Base-by-base conservation (phyloP, 768 basidiomycete genomes). In the Kwoniella botswanensis region DNA sequence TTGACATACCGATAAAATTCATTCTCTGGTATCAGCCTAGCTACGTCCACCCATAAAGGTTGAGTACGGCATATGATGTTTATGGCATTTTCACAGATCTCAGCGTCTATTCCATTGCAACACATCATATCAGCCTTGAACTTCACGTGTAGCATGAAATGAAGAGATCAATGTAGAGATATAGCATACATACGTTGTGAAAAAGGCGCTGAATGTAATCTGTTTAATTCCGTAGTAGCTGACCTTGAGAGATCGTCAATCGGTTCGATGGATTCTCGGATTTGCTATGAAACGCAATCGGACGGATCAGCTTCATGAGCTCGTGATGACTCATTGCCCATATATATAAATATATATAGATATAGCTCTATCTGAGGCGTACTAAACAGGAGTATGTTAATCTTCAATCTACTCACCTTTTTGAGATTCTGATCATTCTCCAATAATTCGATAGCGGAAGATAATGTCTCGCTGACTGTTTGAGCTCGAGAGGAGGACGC, bases 1-100 rank as follows among this genome's bases (percentile, higher is more conserved):
- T 22, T 10, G 44, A 74, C 77, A 18, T 71, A 85, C 77, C 83
- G 76, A 75, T 83, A 84, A 70, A 78, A 85, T 67, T 84, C 81
- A 17, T 79, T 74, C 29, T 66, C 42, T 4, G 85, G 85, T 54
- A 85, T 78, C 4, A 85, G 62, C 2, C 29, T 11, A 1, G 81
- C 78, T 43, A 85, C 78, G 21, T 61, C 65, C 3, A 58, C 50
- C 79, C 79, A 81, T 22, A 71, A 24, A 17, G 77, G 65, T 35
- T 68, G 63, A 52, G 75, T 69, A 4, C 43, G 35, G 13, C n/a
- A 44, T 35, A 78, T 64, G 18, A 70, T 71, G n/a, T 73, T 66
- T 13, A 78, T 68, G 9, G 67, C 63, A 57, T 70, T 60, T 44
- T 72, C 57, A 53, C 75, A 75, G 24, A 80, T 79, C 43, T 69